Evolutionary conservation across 768 basidiomycete species (phyloP).

Genomic region (Psilocybe cubensis): DNA sequence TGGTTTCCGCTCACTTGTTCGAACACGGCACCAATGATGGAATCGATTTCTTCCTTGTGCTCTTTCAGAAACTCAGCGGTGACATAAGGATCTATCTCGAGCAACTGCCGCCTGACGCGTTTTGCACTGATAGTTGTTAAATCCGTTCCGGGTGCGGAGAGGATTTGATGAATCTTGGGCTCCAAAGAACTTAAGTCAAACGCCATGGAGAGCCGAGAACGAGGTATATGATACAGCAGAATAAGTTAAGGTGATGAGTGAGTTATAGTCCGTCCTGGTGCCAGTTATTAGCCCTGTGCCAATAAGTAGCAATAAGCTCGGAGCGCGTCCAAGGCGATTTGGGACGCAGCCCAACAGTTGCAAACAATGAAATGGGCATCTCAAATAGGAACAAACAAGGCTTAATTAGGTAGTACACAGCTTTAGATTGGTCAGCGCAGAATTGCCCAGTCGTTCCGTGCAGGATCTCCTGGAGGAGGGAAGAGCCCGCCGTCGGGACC

Average conservation of each 20-base stretch:
- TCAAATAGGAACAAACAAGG: background rate
- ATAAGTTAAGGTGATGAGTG: slow-evolving; percentile 22
- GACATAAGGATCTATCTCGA: slow-evolving; percentile 53
- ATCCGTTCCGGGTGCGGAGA: slow-evolving; percentile 78
- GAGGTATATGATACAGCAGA: slow-evolving; percentile 25
- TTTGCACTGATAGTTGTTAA: slow-evolving; percentile 84
- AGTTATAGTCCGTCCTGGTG: slow-evolving; percentile 13
- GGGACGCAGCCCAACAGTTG: slow-evolving; percentile 6
- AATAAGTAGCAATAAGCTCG: slow-evolving; percentile 7
- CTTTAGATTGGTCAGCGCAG: slow-evolving; percentile 40
- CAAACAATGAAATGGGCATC: too few relatives aligned
- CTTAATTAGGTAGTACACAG: background rate
- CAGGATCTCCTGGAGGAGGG: slow-evolving; percentile 67
- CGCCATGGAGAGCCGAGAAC: slow-evolving; percentile 40
- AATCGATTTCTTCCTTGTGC: slow-evolving; percentile 70
- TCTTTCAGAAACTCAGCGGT: slow-evolving; percentile 65
- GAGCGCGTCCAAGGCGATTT: slow-evolving; percentile 13
- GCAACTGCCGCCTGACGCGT: slow-evolving; percentile 79
- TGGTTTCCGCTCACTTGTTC: slow-evolving; percentile 53
- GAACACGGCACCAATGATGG: slow-evolving; percentile 68
- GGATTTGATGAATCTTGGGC: slow-evolving; percentile 66
- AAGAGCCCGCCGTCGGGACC: slow-evolving; percentile 56
- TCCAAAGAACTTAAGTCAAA: slow-evolving; percentile 59
- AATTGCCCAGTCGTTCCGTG: slow-evolving; percentile 68
- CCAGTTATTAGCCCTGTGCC: slow-evolving; percentile 4